These are phyloP conservation scores for Lasiosphaeria ovina DNA, from an alignment of 495 filamentous ascomycete genomes.

Conservation along the genomic window DNA sequence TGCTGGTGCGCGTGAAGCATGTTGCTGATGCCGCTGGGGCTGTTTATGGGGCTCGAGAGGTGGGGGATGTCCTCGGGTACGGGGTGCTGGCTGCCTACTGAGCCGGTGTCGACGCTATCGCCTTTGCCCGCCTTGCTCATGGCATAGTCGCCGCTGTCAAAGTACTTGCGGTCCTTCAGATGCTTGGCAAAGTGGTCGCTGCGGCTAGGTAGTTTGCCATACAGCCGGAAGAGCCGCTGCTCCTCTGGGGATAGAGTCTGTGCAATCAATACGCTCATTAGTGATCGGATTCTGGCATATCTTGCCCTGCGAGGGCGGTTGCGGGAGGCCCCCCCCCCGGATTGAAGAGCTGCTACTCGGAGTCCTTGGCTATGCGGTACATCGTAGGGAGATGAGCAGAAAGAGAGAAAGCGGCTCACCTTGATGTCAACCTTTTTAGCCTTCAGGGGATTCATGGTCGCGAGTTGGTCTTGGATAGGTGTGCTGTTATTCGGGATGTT, in stretches of 20 bases:
- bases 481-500: background rate
- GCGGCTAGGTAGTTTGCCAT: conserved; percentile 94
- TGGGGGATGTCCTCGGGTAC: conserved; percentile 97
- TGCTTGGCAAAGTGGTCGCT: conserved; percentile 97
- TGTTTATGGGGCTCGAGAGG: conserved; percentile 63
- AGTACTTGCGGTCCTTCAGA: conserved; percentile 98
- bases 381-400: too few species aligned
- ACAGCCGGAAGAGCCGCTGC: conserved; percentile 91
- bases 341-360: too few species aligned
- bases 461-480: conserved; percentile 4
- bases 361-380: too few species aligned
- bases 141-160: conserved; percentile 96
- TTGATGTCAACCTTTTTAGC: conserved; percentile 95
- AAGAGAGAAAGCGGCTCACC: conserved; percentile 53
- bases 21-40: conserved; percentile 44
- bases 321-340: too few species aligned
- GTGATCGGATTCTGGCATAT: conserved; percentile 11
- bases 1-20: conserved; percentile 42
- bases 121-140: conserved; percentile 98
- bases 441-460: conserved; percentile 89
- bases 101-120: conserved; percentile 88
- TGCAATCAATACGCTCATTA: conserved; percentile 2
- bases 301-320: background rate
- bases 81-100: conserved; percentile 90
- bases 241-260: conserved; percentile 88